These are phyloP conservation scores for Candida neerlandica DNA, from an alignment of 1,139 yeast species.

Conservation along the genomic window DNA sequence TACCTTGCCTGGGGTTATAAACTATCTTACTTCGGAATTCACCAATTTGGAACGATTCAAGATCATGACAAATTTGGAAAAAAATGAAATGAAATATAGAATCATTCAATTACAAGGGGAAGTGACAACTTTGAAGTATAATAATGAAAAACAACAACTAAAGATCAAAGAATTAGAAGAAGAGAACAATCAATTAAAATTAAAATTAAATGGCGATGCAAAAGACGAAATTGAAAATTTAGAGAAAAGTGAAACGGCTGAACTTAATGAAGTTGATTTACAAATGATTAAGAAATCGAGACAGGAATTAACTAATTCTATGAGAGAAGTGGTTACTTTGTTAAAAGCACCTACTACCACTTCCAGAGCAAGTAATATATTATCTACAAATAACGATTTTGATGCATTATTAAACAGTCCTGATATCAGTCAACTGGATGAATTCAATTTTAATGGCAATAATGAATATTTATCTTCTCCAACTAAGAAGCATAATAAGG, in stretches of 20 bases:
- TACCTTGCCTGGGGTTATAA: slow-evolving; percentile 67
- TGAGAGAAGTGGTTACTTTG: slow-evolving; percentile 45
- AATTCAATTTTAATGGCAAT: slow-evolving; percentile 10
- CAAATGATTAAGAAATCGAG: slow-evolving; percentile 41
- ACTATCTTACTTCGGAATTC: slow-evolving; percentile 61
- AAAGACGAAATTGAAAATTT: background rate
- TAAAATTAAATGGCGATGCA: slow-evolving; percentile 8
- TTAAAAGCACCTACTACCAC: slow-evolving; percentile 37
- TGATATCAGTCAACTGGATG: slow-evolving; percentile 6
- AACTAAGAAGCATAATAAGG: slow-evolving; percentile 6
- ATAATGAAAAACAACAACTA: slow-evolving; percentile 38
- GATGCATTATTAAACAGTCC: slow-evolving; percentile 22
- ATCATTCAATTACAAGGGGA: slow-evolving; percentile 60
- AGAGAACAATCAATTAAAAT: slow-evolving; percentile 20
- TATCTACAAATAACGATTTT: slow-evolving; percentile 19
- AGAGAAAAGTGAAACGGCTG: slow-evolving; percentile 1
- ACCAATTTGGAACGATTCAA: slow-evolving; percentile 60
- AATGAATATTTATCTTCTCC: slow-evolving; percentile 3
- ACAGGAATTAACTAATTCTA: slow-evolving; percentile 41
- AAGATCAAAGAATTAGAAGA: slow-evolving; percentile 33
- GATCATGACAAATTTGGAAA: slow-evolving; percentile 58
- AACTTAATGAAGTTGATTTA: slow-evolving; percentile 44
- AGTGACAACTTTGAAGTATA: slow-evolving; percentile 44
- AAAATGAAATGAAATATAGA: slow-evolving; percentile 56
- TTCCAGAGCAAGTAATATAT: slow-evolving; percentile 25